phyloP scores from a whole-genome alignment of 805 yeast species.

The Candida dendrica region DNA sequence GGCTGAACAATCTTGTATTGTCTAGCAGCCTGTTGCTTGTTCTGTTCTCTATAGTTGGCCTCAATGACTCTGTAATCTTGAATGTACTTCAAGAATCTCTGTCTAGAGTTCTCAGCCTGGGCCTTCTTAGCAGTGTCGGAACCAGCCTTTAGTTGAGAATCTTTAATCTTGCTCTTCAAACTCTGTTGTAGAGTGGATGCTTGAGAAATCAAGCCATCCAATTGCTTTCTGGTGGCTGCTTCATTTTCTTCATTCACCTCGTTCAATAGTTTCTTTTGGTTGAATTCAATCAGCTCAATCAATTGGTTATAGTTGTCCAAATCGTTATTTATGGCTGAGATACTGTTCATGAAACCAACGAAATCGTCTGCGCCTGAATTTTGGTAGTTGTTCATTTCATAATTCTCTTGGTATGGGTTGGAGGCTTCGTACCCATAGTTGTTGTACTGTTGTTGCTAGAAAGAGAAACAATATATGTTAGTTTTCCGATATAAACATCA shows the following conservation, averaged over 20 bases:
- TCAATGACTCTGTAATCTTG: conserved; percentile 84
- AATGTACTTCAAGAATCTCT: conserved; percentile 76
- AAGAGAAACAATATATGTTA: too few species aligned
- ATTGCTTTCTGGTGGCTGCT: conserved; percentile 60
- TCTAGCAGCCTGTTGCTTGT: conserved; percentile 82
- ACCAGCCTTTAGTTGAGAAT: conserved; percentile 62
- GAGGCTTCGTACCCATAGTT: conserved; percentile 3
- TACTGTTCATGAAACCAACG: conserved; percentile 60
- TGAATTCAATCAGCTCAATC: conserved; percentile 59
- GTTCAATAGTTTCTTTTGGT: conserved; percentile 64
- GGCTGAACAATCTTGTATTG: conserved; percentile 89
- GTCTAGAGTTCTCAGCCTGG: conserved; percentile 86
- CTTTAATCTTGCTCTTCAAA: conserved; percentile 70
- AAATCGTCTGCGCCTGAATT: conserved; percentile 35
- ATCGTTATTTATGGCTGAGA: conserved; percentile 60
- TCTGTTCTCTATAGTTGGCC: conserved; percentile 76
- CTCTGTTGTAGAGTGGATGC: conserved; percentile 70
- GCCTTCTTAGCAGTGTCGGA: conserved; percentile 75
- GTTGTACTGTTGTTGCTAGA: conserved; percentile 1
- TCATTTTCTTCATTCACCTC: conserved; percentile 70
- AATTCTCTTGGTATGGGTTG: conserved; percentile 3
- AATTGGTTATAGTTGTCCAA: conserved; percentile 65
- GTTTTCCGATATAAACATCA: too few species aligned
- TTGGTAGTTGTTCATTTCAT: conserved; percentile 2
- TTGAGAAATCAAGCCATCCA: conserved; percentile 71